phyloP scores from a whole-genome alignment of 1,284 basidiomycete species.

The Meira miltonrushii region DNA sequence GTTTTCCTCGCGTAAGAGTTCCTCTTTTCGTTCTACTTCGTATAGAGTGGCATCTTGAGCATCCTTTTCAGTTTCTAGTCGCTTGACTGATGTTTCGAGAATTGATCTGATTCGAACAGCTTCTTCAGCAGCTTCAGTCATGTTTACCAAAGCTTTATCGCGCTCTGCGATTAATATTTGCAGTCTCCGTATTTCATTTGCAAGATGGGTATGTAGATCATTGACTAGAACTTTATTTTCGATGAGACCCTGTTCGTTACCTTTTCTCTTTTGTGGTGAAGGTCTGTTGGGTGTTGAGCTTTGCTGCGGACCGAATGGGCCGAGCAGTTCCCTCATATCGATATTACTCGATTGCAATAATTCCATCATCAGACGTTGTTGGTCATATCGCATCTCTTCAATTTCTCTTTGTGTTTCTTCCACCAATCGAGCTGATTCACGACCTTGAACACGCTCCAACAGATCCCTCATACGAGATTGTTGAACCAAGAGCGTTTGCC shows the following conservation, averaged over 20 bases:
- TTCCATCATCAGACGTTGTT: neutral
- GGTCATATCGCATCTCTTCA: conserved; percentile 1
- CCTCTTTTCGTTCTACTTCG: conserved; percentile 5
- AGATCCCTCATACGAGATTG: conserved; percentile 2
- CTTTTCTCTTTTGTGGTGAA: conserved; percentile 17
- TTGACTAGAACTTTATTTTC: conserved; percentile 40
- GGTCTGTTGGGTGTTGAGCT: conserved; percentile 3
- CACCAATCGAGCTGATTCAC: conserved; percentile 20
- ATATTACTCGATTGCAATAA: conserved; percentile 2
- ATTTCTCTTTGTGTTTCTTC: neutral
- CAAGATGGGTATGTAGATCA: conserved; percentile 39
- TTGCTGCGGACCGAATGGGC: neutral
- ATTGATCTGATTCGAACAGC: conserved; percentile 66
- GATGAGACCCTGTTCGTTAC: conserved; percentile 32
- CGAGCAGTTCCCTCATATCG: neutral
- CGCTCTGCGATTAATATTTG: conserved; percentile 37
- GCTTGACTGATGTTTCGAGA: neutral
- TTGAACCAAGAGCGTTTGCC: conserved; percentile 3
- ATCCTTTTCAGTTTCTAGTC: conserved; percentile 16
- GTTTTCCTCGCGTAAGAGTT: neutral
- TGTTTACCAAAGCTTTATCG: conserved; percentile 22
- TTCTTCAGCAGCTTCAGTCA: conserved; percentile 67
- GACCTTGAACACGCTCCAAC: neutral
- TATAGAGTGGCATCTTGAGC: conserved; percentile 13
- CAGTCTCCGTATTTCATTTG: conserved; percentile 36